Base-by-base conservation (phyloP, 257 asterid species). In the Gentiana straminea region DNA sequence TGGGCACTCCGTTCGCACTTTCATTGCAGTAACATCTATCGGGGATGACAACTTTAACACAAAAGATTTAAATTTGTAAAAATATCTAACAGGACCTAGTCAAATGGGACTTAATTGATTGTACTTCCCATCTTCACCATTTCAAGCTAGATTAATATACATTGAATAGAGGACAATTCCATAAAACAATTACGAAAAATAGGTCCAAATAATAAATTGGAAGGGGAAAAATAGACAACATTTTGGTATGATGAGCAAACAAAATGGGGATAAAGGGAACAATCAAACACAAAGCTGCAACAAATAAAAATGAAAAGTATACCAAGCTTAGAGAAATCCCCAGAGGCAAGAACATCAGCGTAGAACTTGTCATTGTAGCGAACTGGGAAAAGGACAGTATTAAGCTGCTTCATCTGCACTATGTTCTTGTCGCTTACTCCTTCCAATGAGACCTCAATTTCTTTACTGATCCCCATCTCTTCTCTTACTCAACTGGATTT, bases 321-420 rank as follows among this genome's bases (percentile, higher is more conserved):
- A 91, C 98, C 96, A 68, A 91, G 89, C 69, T 81, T 87, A 73
- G 96, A 77, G 58, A 91, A 91, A 56, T 91, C 96, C 36, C 80
- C 87, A 62, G 96, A 87, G 69, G 88, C 79, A 57, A 87, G 79
- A 41, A 90, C 95, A 68, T 91, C 96, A 5, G 87, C 79, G 55
- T 87, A 91, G 76, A 87, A 91, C 64, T 91, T 87, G 46, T 91
- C 93, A 64, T 76, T 84, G 83, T 91, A 91, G n/a, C 84, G 86
- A 58, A 87, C 86, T 13, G 98, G 95, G 70, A 91, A 91, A 11
- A 91, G 86, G 9, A 73, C 93, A 49, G 86, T 79, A 72, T 87
- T 91, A 62, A 87, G 95, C 82, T 86, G 84, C 59, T 84, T 91
- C 67, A 91, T 75, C 51, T 91, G 95, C 98, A 91, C 77, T 81